A percentile compares a stretch with the other conserved stretches of the same genome.
These are phyloP conservation scores for Irpex rosettiformis DNA, from an alignment of 1,284 basidiomycete species.

Conservation along the genomic window DNA sequence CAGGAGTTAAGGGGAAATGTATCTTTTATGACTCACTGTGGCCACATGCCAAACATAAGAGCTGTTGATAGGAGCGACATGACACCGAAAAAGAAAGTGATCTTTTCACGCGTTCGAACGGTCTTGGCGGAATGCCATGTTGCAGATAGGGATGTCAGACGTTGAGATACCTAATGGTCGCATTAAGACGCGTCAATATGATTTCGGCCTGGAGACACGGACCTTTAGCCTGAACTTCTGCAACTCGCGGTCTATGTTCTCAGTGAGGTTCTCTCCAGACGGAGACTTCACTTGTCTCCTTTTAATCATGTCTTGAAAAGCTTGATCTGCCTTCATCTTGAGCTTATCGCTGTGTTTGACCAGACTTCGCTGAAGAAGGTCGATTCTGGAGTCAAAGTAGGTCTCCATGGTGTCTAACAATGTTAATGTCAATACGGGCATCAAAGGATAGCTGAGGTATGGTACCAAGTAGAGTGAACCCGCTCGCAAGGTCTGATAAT, in stretches of 20 bases:
- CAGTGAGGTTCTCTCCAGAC: conserved; percentile 60
- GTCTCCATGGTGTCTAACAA: conserved; percentile 80
- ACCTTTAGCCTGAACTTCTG: conserved; percentile 75
- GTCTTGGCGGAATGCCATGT: conserved; percentile 91
- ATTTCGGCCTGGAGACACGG: conserved; percentile 15
- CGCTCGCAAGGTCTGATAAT: conserved; percentile 49
- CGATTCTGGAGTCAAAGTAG: conserved; percentile 87
- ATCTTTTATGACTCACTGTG: too few species aligned
- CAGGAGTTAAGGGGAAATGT: conserved; percentile 37
- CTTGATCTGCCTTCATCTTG: conserved; percentile 73
- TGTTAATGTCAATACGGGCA: conserved; percentile 4
- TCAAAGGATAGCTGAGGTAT: not conserved
- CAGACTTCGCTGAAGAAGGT: conserved; percentile 83
- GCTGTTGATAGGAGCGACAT: conserved; percentile 83
- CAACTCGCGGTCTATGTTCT: conserved; percentile 83
- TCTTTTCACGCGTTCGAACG: conserved; percentile 86
- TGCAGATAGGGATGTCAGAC: conserved; percentile 66
- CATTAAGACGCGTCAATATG: not conserved
- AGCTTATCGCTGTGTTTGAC: conserved; percentile 84
- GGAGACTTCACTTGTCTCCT: conserved; percentile 56
- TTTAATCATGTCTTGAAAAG: conserved; percentile 37
- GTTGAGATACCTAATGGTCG: conserved; percentile 59
- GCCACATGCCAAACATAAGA: conserved; percentile 78
- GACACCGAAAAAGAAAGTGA: conserved; percentile 90
- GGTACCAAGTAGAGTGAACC: conserved; percentile 71